phyloP scores from a whole-genome alignment of 306 rosid genomes.

The Glycine tomentella region DNA sequence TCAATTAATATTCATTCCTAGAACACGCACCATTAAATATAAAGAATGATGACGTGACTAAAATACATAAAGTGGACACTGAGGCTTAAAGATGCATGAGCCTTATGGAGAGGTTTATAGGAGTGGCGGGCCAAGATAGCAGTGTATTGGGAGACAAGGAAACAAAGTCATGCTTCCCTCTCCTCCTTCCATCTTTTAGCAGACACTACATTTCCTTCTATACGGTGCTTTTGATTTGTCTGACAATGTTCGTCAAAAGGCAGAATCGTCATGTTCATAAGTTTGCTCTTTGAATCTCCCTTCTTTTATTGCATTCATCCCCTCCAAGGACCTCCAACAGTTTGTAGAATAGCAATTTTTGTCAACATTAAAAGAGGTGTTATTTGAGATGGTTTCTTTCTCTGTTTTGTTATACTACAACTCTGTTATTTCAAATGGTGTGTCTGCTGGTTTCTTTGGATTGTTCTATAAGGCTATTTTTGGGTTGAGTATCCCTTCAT shows the following conservation, averaged over 20 bases:
- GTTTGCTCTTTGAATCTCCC: slow-evolving; percentile 27
- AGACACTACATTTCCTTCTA: slow-evolving; percentile 51
- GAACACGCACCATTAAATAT: neutral
- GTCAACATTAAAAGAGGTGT: neutral
- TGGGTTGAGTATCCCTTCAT: neutral
- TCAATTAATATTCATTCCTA: neutral
- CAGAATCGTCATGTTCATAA: slow-evolving; percentile 37
- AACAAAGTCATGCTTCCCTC: slow-evolving; percentile 61
- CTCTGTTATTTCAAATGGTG: too few relatives aligned
- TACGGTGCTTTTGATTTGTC: slow-evolving; percentile 21
- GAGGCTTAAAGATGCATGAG: slow-evolving; percentile 23
- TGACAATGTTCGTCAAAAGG: slow-evolving; percentile 39
- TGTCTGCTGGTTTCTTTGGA: too few relatives aligned
- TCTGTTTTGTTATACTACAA: too few relatives aligned
- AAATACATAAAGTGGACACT: neutral
- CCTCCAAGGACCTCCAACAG: slow-evolving; percentile 8
- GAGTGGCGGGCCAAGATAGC: slow-evolving; percentile 51
- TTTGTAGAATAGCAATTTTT: slow-evolving; percentile 11
- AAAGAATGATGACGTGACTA: neutral
- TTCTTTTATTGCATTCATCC: slow-evolving; percentile 35
- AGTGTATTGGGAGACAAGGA: slow-evolving; percentile 54
- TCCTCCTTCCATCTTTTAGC: slow-evolving; percentile 54
- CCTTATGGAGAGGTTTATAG: neutral
- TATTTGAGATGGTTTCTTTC: too few relatives aligned
- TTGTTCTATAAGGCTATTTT: too few relatives aligned